Conservation (phyloP, 805 yeast genomes). For the Komagataella phaffii region DNA sequence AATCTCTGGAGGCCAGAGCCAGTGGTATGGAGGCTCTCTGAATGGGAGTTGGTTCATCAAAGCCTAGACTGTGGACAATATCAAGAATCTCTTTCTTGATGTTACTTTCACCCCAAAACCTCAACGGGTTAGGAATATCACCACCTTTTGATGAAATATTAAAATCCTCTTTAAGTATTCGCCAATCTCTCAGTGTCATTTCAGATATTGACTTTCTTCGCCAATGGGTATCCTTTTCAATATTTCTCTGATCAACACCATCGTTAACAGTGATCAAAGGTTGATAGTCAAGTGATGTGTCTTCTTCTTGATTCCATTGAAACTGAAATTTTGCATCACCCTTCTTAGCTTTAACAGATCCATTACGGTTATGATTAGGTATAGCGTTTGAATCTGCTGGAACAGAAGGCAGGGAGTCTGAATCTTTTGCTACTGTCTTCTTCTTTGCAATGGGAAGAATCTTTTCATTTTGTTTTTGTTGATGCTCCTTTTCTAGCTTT, state of each 20-base stretch:
- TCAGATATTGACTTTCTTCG: slow-evolving; percentile 41
- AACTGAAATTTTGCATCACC: slow-evolving; percentile 33
- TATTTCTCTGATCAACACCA: slow-evolving; percentile 12
- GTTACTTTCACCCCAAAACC: slow-evolving; percentile 59
- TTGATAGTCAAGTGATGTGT: slow-evolving; percentile 34
- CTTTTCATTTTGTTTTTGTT: slow-evolving; percentile 3
- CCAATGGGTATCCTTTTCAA: slow-evolving; percentile 38
- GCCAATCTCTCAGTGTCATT: slow-evolving; percentile 84
- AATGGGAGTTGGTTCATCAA: slow-evolving; percentile 71
- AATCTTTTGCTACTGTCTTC: background rate
- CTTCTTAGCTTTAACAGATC: background rate
- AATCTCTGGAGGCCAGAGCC: slow-evolving; percentile 43
- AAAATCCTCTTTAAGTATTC: slow-evolving; percentile 70
- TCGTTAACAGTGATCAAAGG: slow-evolving; percentile 20
- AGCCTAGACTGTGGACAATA: slow-evolving; percentile 26
- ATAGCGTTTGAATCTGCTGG: background rate
- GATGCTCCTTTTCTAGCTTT: slow-evolving; percentile 11
- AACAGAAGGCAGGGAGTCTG: background rate
- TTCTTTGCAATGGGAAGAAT: slow-evolving; percentile 1
- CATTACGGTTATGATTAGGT: slow-evolving; percentile 2
- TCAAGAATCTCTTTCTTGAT: slow-evolving; percentile 29
- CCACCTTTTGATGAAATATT: slow-evolving; percentile 48
- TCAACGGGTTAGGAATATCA: slow-evolving; percentile 39
- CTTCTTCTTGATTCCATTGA: slow-evolving; percentile 60
- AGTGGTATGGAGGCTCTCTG: slow-evolving; percentile 83